Conservation (phyloP, 78 protist genomes). For the Dictyostelium firmibasis region DNA sequence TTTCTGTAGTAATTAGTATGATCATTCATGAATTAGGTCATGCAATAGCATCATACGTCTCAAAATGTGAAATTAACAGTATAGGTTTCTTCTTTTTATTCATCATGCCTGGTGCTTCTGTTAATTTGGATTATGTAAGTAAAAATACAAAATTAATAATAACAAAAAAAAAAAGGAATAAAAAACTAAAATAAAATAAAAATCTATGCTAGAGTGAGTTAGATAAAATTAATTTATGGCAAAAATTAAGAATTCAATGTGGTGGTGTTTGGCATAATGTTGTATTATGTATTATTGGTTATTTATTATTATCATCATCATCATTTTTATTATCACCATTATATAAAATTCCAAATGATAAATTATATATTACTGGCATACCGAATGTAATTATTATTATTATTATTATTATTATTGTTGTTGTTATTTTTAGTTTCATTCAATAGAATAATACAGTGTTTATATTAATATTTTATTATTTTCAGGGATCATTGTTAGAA, state of each 20-base stretch:
- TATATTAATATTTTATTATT: background rate
- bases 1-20: background rate
- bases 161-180: too few relatives aligned
- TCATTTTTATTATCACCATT: constrained; percentile 31
- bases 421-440: background rate
- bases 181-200: background rate
- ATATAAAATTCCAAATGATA: constrained; percentile 12
- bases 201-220: background rate
- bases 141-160: too few relatives aligned
- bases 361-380: constrained; percentile 33
- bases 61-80: constrained; percentile 22
- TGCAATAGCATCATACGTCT: constrained; percentile 21
- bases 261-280: constrained; percentile 74
- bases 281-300: constrained; percentile 8
- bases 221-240: background rate
- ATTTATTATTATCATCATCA: background rate
- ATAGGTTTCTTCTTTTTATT: constrained; percentile 34
- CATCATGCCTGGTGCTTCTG: constrained; percentile 59
- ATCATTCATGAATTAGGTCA: constrained; percentile 59
- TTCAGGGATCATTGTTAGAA: constrained; percentile 4
- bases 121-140: constrained; percentile 24
- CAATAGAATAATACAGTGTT: background rate
- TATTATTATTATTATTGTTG: background rate
- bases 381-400: background rate
- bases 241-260: constrained; percentile 5